Conservation (phyloP, 768 basidiomycete genomes). For the Plicaturopsis crispa region DNA sequence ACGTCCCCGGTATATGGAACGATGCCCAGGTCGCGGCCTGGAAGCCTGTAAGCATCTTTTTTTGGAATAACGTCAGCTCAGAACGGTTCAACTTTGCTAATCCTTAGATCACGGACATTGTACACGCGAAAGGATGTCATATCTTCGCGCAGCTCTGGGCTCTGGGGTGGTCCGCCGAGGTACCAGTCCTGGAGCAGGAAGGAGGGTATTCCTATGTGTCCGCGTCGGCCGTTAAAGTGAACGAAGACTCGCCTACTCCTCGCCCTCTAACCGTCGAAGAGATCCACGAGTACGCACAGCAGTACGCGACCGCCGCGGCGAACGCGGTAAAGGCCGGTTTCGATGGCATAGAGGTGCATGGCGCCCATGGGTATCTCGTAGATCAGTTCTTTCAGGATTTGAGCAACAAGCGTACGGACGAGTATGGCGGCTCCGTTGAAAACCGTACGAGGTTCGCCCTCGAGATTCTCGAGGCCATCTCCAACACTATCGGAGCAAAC, state of each 20-base stretch:
- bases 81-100: neutral
- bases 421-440: constrained; percentile 63
- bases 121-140: constrained; percentile 39
- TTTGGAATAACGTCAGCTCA: neutral
- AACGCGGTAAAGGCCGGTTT: constrained; percentile 42
- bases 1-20: constrained; percentile 34
- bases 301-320: constrained; percentile 33
- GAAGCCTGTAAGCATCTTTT: constrained; percentile 33
- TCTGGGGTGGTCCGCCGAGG: constrained; percentile 26
- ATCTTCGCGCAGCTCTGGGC: constrained; percentile 42
- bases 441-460: constrained; percentile 49
- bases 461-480: constrained; percentile 46
- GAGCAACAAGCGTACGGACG: constrained; percentile 52
- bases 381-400: constrained; percentile 58
- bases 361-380: constrained; percentile 38
- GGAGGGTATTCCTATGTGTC: too few species aligned
- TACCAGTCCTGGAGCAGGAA: constrained; percentile 16
- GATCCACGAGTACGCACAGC: constrained; percentile 26
- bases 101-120: constrained; percentile 32
- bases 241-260: constrained; percentile 8
- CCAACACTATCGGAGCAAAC: constrained; percentile 42
- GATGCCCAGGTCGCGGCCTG: constrained; percentile 42
- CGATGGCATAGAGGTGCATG: constrained; percentile 45
- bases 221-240: constrained; percentile 11
- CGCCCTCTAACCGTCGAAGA: constrained; percentile 28